Evolutionary conservation across 441 rosid species (phyloP), one percentile per base, ranked within the genome.

Genomic region (Monsonia emarginata): DNA sequence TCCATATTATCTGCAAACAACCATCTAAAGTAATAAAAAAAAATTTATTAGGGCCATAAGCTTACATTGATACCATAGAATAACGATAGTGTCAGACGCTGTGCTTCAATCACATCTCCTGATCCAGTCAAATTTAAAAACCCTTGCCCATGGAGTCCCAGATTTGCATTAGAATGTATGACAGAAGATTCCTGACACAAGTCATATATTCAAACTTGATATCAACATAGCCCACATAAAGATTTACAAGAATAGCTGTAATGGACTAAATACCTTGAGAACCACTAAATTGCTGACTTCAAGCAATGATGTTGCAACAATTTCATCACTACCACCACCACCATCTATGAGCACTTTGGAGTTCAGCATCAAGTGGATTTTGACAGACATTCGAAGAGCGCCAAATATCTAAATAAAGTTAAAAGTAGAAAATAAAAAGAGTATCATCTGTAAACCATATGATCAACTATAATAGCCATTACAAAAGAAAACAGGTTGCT

Each of bases 61-160:
- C 91, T 88, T 85, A 91, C 98, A 73, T 82, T 80, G 74, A 91
- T 81, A 71, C 85, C 81, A 69, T 69, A 89, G 69, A 91, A 91
- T 50, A 91, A 76, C 63, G 98, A 88, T 70, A 91, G 76, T 68
- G 84, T 84, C 69, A 91, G 78, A 46, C 91, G 96, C 57, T 86
- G 93, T 21, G 98, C 88, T 73, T 91, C 96, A 72, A 91, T 89
- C 65, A 76, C 66, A 78, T 91, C 84, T 22, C 98, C 98, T 26
- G 79, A 76, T 73, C 98, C 98, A 32, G 96, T 81, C 65, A 91
- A 84, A 79, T 86, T 86, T 64, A 91, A 65, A 66, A 69, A 85
- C 62, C 96, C 96, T 74, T 91, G 98, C 18, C 98, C 96, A 69
- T 86, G 91, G 73, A 91, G 91, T 79, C 95, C 98, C 67, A 91